Conservation (phyloP, 129 eudicot species). For the Lactuca saligna region DNA sequence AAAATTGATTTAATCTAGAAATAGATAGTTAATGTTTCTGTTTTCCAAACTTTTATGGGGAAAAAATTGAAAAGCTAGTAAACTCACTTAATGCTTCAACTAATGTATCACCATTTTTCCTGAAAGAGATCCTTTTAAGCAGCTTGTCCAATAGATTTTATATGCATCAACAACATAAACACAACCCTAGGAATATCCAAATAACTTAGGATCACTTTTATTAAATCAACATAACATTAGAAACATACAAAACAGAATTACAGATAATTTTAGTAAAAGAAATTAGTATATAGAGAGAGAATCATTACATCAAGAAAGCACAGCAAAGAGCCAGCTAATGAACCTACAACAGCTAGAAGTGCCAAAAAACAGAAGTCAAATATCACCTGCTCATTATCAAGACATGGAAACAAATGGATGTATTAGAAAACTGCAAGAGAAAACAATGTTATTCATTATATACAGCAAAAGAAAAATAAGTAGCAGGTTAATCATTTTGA, state of each 20-base stretch:
- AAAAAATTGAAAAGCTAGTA: not conserved
- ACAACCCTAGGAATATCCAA: conserved; percentile 64
- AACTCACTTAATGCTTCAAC: conserved; percentile 98
- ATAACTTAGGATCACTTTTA: conserved; percentile 15
- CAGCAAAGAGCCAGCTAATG: conserved; percentile 74
- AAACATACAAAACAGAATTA: not conserved
- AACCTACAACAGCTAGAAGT: conserved; percentile 70
- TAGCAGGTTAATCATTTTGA: too few species aligned
- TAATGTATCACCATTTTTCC: conserved; percentile 86
- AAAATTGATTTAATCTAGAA: too few species aligned
- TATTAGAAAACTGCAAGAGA: too few species aligned
- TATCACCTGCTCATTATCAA: conserved; percentile 25
- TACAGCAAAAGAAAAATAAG: too few species aligned
- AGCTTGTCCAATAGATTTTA: conserved; percentile 81
- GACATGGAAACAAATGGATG: not conserved
- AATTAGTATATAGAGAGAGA: not conserved
- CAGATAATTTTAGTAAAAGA: not conserved
- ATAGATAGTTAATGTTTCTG: too few species aligned
- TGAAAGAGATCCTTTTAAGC: conserved; percentile 79
- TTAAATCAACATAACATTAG: not conserved
- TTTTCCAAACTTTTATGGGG: too few species aligned
- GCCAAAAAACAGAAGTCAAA: conserved; percentile 83
- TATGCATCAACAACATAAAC: conserved; percentile 86
- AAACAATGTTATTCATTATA: too few species aligned
- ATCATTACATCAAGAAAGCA: conserved; percentile 63